Evolutionary conservation across 1,139 yeast genomes (phyloP), one percentile per base, ranked within the genome.

Genomic region (Debaryomycetaceae sp.): DNA sequence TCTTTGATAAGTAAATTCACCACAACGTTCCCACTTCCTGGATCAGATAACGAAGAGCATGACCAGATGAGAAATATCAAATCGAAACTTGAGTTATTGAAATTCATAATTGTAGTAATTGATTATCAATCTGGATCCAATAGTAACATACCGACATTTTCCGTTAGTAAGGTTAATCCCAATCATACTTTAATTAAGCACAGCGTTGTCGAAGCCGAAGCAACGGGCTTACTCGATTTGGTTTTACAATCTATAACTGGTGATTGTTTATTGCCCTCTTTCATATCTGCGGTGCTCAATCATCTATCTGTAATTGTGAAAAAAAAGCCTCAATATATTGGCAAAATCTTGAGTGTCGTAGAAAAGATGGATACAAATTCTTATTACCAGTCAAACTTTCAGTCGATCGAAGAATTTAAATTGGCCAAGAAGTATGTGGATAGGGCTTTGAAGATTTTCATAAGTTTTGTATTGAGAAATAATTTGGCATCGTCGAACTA

Each of bases 31-130:
- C 83, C 83, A 1, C 64, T 77, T 36, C 58, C 53, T 5, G 50
- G 65, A 17, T 65, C 75, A n/a, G 74, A 70, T 39, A 74, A 72
- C 49, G 67, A 58, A 32, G 83, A 79, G 50, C 69, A 73, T 31
- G 81, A 78, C 51, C 58, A 61, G 28, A 49, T 63, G 30, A 70
- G 81, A 53, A 74, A 81, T 36, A 57, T 80, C 32, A 79, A 77
- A 15, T 67, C 81, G 35, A 81, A 79, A 56, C 64, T 87, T 19
- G 84, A 91, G 34, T 68, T 87, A 22, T 67, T 85, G 40, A 87
- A 85, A 59, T 82, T 91, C 47, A 77, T 88, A 6, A 79, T 86
- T 41, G 77, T 79, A 37, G 78, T 88, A 2, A 79, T 91, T 31
- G 79, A 80, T 41, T 78, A 80, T 22, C 96, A 91, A 52, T 73